These are phyloP conservation scores for Gossypium australe DNA, from an alignment of 345 rosid species.

Conservation along the genomic window DNA sequence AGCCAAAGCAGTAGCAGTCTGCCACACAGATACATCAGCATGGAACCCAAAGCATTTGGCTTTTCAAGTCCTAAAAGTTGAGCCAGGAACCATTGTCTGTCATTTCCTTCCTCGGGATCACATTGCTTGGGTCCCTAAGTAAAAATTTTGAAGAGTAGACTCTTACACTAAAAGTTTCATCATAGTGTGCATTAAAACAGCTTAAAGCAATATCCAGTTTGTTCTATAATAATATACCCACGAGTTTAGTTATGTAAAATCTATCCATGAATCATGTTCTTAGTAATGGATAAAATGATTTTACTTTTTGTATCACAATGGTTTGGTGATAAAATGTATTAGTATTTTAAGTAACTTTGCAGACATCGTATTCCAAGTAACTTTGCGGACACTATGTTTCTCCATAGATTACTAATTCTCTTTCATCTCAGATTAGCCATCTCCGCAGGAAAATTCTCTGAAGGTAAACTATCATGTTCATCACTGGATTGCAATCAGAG, in stretches of 20 bases:
- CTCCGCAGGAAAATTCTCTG: too few species aligned
- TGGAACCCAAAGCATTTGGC: conserved; percentile 88
- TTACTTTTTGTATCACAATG: neutral
- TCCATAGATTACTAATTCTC: too few species aligned
- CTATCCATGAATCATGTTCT: neutral
- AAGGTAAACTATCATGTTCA: too few species aligned
- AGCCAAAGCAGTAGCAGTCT: conserved; percentile 64
- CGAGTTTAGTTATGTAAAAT: neutral
- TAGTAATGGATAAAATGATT: conserved; percentile 2
- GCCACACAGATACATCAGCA: conserved; percentile 78
- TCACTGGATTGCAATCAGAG: too few species aligned
- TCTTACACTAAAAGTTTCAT: conserved; percentile 2
- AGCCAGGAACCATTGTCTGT: conserved; percentile 65
- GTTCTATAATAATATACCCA: conserved; percentile 18
- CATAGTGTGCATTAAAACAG: conserved; percentile 6
- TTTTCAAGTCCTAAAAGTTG: conserved; percentile 62
- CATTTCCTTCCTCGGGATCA: conserved; percentile 83
- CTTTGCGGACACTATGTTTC: too few species aligned
- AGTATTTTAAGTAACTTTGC: neutral
- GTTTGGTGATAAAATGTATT: neutral
- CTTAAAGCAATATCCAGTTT: neutral
- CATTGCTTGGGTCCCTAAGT: conserved; percentile 54
- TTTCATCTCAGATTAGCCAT: too few species aligned
- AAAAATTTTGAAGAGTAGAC: conserved; percentile 17
- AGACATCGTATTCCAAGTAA: too few species aligned